phyloP scores from a whole-genome alignment of 139 green algal genomes.

The Picocystis salinarum region DNA sequence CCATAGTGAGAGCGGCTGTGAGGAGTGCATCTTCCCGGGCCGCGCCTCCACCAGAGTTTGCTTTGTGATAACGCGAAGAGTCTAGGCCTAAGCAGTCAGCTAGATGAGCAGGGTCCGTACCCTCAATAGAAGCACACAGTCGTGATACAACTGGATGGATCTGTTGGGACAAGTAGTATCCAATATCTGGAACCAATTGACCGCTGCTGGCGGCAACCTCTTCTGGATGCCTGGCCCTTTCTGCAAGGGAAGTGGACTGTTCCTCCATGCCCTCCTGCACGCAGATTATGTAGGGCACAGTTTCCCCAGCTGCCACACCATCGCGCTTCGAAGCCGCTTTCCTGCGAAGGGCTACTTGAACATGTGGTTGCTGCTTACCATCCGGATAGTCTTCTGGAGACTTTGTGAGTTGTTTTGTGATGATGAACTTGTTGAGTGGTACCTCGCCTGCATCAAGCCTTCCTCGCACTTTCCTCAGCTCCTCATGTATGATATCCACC shows the following conservation, averaged over 20 bases:
- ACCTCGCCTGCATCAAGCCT: conserved; percentile 23
- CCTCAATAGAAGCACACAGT: conserved; percentile 73
- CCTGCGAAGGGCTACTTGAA: conserved; percentile 77
- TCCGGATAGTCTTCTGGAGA: conserved; percentile 85
- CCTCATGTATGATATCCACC: conserved; percentile 62
- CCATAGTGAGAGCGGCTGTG: too few species aligned
- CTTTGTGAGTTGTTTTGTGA: conserved; percentile 96
- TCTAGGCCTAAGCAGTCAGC: conserved; percentile 89
- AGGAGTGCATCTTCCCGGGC: too few species aligned
- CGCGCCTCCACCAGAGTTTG: neutral
- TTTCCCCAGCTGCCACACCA: conserved; percentile 62
- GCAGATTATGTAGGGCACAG: conserved; percentile 93
- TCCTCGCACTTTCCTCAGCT: conserved; percentile 31
- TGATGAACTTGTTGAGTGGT: conserved; percentile 69
- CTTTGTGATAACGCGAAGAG: conserved; percentile 31
- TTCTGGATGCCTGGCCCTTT: conserved; percentile 76
- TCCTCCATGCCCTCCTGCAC: conserved; percentile 18
- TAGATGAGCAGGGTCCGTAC: conserved; percentile 63
- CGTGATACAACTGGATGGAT: conserved; percentile 82
- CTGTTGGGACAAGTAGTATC: conserved; percentile 77
- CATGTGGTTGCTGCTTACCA: conserved; percentile 77
- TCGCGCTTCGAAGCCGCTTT: conserved; percentile 48
- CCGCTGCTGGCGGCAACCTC: conserved; percentile 42
- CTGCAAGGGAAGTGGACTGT: conserved; percentile 38
- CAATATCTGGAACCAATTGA: conserved; percentile 43